Evolutionary conservation across 768 basidiomycete species (phyloP), one percentile per base, ranked within the genome.

Genomic region (Termitomyces sp.): DNA sequence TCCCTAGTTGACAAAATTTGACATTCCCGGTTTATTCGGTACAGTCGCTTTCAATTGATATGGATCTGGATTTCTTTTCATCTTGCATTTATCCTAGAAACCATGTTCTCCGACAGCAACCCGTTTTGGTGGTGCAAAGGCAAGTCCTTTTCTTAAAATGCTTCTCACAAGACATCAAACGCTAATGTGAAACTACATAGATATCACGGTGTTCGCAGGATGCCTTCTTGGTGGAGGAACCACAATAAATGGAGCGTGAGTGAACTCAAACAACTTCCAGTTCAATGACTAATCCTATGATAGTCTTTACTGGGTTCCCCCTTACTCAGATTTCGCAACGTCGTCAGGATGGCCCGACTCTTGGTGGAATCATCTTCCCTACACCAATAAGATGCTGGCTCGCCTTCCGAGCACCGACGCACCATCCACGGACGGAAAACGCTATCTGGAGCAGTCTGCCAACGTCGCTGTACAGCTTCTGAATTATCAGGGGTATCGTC

Each of bases 101-200:
- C 81, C 39, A 80, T 85, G 80, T 86, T 86, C 69, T 73, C 76
- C 15, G 82, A 83, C 52, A 63, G 70, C 38, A 76, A 82, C 59
- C 70, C 74, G 2, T 85, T 74, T 68, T 86, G 79, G 78, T 86
- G 82, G 82, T 86, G 84, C 69, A 83, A 81, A 67, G 81, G 80
- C 77, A 51, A 25, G 62, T 35, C 7, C 16, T 31, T 4, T n/a
- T 35, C 36, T n/a, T 11, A 35, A 2, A 35, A 29, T 13, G 7
- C 23, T 27, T 35, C 39, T 32, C 16, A 15, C 5, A 48, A 35
- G 22, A 36, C 22, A 16, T 18, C 29, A 5, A 27, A 11, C 7
- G 25, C 18, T 33, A 41, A 25, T n/a, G 12, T 4, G n/a, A 18
- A 15, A 5, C 31, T 27, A n/a, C 42, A 27, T 32, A 77, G 84